A percentile compares a stretch with the other conserved stretches of the same genome.
phyloP scores from a whole-genome alignment of 805 yeast species.

The Zygotorulaspora florentina region DNA sequence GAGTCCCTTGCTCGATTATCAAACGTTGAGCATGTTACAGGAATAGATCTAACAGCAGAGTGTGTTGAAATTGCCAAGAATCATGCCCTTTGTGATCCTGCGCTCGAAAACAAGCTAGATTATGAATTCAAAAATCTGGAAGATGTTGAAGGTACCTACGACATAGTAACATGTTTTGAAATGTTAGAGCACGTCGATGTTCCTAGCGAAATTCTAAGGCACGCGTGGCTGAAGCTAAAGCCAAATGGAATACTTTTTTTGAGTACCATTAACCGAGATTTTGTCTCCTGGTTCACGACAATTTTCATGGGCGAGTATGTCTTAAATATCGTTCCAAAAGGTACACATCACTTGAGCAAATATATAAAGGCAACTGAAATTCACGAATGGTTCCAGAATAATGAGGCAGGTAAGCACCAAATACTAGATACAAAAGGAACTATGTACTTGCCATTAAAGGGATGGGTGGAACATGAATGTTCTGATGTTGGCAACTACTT shows the following conservation, averaged over 20 bases:
- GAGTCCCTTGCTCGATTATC: constrained; percentile 81
- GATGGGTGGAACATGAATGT: constrained; percentile 70
- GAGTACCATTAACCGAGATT: constrained; percentile 89
- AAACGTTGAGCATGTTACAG: constrained; percentile 60
- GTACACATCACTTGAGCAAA: constrained; percentile 85
- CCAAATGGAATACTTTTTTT: constrained; percentile 74
- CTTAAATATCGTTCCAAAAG: constrained; percentile 77
- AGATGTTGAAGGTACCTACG: constrained; percentile 50
- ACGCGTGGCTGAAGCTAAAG: constrained; percentile 62
- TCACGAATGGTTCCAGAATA: constrained; percentile 54
- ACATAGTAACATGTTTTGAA: constrained; percentile 86
- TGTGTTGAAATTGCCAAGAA: constrained; percentile 73
- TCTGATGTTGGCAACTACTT: constrained; percentile 77
- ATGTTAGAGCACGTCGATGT: constrained; percentile 90
- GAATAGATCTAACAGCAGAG: constrained; percentile 81
- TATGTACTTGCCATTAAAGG: constrained; percentile 72
- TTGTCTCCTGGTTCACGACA: constrained; percentile 85
- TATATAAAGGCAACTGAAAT: constrained; percentile 78
- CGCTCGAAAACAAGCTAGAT: constrained; percentile 47
- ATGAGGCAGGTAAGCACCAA: constrained; percentile 43
- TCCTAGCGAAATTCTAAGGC: constrained; percentile 68
- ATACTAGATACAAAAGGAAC: constrained; percentile 73
- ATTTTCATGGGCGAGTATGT: constrained; percentile 85
- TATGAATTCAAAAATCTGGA: constrained; percentile 66
- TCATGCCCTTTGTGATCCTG: constrained; percentile 68